A percentile compares a stretch with the other conserved stretches of the same genome.
Conservation (phyloP, 2,329 filamentous ascomycete genomes). For the Cephalotrichum gorgonifer region DNA sequence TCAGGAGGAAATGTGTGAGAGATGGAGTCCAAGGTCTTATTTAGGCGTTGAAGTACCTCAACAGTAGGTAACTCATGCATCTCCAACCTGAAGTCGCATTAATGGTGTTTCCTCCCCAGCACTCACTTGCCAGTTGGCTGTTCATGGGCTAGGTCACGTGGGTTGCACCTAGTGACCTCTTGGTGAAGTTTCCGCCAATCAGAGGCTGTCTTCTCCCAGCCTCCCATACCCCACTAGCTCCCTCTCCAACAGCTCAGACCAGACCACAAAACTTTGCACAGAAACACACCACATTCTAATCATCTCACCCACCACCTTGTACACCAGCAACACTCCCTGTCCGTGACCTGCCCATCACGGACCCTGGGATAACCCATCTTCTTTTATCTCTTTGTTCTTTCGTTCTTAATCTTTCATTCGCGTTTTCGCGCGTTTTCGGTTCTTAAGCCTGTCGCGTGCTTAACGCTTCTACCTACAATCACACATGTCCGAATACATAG, state of each 20-base stretch:
- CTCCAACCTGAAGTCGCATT: too few species aligned
- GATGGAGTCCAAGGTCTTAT: too few species aligned
- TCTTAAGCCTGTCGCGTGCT: constrained; percentile 26
- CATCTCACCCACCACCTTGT: neutral
- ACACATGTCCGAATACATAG: constrained; percentile 51
- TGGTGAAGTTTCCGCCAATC: neutral
- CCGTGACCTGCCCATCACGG: constrained; percentile 13
- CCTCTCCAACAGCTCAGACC: neutral
- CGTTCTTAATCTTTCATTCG: constrained; percentile 4
- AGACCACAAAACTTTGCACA: neutral
- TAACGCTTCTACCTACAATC: constrained; percentile 23
- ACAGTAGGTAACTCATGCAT: too few species aligned
- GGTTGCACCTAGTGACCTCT: neutral
- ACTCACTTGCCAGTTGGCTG: too few species aligned
- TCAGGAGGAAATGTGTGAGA: too few species aligned
- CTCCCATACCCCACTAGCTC: neutral
- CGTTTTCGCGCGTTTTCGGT: neutral
- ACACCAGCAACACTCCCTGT: neutral
- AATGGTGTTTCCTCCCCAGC: too few species aligned
- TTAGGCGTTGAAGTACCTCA: too few species aligned
- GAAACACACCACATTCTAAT: constrained; percentile 6
- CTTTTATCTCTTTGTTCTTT: constrained; percentile 8
- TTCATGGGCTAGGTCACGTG: neutral
- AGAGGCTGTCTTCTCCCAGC: neutral
- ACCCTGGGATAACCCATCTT: constrained; percentile 11